Conservation (phyloP, 768 basidiomycete species). For the Tephrocybe sp. region DNA sequence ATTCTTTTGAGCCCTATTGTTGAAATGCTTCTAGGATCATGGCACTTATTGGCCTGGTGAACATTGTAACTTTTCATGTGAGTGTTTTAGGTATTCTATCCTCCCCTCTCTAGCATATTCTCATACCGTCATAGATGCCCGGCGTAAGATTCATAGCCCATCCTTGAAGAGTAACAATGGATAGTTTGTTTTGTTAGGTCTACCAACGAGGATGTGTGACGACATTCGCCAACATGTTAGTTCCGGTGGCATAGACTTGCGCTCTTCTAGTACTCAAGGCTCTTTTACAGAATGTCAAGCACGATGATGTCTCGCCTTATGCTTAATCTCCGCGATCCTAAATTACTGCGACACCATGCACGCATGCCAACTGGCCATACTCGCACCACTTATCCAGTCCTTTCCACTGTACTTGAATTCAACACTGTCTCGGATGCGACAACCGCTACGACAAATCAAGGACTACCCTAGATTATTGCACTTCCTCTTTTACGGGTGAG, state of each 20-base stretch:
- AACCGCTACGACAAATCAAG: not conserved
- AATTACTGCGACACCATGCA: conserved; percentile 4
- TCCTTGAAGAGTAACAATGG: not conserved
- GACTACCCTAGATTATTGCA: not conserved
- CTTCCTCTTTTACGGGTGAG: not conserved
- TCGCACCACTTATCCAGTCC: conserved; percentile 9
- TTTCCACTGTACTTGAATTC: conserved; percentile 16
- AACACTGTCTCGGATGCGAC: conserved; percentile 5
- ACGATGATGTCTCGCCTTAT: conserved; percentile 28
- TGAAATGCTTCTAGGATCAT: conserved; percentile 17
- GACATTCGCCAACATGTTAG: conserved; percentile 22
- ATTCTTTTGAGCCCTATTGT: no score
- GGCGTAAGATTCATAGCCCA: conserved; percentile 8
- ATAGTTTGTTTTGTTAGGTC: not conserved
- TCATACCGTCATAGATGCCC: conserved; percentile 9
- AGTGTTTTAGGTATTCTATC: not conserved
- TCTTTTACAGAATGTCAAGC: conserved; percentile 26
- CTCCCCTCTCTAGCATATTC: not conserved
- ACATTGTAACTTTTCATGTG: conserved; percentile 23
- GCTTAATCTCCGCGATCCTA: conserved; percentile 28
- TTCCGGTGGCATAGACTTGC: not conserved
- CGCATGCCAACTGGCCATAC: not conserved
- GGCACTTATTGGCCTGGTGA: conserved; percentile 15
- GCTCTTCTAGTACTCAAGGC: conserved; percentile 11
- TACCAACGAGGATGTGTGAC: conserved; percentile 21